A percentile compares a stretch with the other conserved stretches of the same genome.
phyloP scores from a whole-genome alignment of 139 green algal genomes.

The Trebouxia sp. region DNA sequence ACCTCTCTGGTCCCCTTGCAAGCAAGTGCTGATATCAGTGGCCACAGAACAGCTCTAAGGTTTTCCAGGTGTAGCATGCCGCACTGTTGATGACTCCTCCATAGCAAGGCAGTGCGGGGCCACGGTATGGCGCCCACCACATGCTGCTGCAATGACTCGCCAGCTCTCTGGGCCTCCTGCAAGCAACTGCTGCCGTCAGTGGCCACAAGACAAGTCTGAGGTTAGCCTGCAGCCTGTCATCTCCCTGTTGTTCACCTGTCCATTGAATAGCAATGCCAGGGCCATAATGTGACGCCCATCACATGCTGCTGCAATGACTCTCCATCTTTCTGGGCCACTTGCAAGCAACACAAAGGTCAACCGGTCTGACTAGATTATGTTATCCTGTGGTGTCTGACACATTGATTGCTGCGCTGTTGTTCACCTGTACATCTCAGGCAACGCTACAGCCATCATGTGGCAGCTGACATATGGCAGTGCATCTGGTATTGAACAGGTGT shows the following conservation, averaged over 20 bases:
- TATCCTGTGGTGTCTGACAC: too few relatives aligned
- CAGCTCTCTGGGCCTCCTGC: constrained; percentile 67
- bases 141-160: constrained; percentile 60
- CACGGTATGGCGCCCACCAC: constrained; percentile 70
- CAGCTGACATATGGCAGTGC: not conserved
- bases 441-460: not conserved
- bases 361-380: too few relatives aligned
- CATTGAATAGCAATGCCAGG: constrained; percentile 68
- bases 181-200: not conserved
- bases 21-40: not conserved
- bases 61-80: not conserved
- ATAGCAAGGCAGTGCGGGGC: constrained; percentile 66
- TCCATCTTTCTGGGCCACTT: constrained; percentile 70
- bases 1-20: constrained; percentile 63
- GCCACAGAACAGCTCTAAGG: not conserved
- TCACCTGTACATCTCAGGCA: too few relatives aligned
- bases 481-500: too few relatives aligned
- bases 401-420: too few relatives aligned
- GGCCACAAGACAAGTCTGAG: not conserved
- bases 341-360: too few relatives aligned
- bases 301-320: constrained; percentile 56
- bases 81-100: constrained; percentile 20
- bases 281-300: constrained; percentile 71
- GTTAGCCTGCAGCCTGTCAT: not conserved
- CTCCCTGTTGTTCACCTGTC: constrained; percentile 21